Evolutionary conservation across 2,329 filamentous ascomycete species (phyloP).

Genomic region (Colletotrichum shisoi): DNA sequence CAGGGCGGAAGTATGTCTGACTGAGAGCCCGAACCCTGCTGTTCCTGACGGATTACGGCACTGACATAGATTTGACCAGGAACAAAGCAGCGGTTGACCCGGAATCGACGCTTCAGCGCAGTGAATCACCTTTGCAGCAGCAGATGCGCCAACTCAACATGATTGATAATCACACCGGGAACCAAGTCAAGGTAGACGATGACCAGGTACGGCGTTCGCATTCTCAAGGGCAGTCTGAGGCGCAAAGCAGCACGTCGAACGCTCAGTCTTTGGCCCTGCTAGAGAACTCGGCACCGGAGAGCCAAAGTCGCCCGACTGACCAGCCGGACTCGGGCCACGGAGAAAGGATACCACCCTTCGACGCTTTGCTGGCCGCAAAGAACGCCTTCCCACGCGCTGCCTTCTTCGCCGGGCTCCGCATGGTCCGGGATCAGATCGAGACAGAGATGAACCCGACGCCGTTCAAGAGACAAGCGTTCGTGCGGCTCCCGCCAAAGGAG

Average conservation of each 20-base stretch:
- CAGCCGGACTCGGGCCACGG: neutral
- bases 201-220: neutral
- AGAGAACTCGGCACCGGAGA: neutral
- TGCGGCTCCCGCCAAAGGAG: slow-evolving; percentile 12
- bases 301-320: neutral
- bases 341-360: neutral
- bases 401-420: neutral
- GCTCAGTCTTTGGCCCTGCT: neutral
- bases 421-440: neutral
- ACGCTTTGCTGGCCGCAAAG: neutral
- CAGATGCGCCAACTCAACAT: slow-evolving; percentile 9
- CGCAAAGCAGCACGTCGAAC: too few relatives aligned
- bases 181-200: neutral
- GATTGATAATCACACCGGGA: neutral
- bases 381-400: neutral
- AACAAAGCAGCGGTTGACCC: slow-evolving; percentile 7
- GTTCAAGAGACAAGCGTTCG: slow-evolving; percentile 5
- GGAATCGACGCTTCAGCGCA: slow-evolving; percentile 6
- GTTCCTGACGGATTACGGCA: too few relatives aligned
- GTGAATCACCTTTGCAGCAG: slow-evolving; percentile 11
- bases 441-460: neutral
- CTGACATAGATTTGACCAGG: slow-evolving; percentile 11
- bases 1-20: slow-evolving; percentile 29
- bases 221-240: neutral
- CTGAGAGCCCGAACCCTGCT: too few relatives aligned